Base-by-base conservation (phyloP, 1,284 basidiomycete species). In the Heterobasidion occidentale region DNA sequence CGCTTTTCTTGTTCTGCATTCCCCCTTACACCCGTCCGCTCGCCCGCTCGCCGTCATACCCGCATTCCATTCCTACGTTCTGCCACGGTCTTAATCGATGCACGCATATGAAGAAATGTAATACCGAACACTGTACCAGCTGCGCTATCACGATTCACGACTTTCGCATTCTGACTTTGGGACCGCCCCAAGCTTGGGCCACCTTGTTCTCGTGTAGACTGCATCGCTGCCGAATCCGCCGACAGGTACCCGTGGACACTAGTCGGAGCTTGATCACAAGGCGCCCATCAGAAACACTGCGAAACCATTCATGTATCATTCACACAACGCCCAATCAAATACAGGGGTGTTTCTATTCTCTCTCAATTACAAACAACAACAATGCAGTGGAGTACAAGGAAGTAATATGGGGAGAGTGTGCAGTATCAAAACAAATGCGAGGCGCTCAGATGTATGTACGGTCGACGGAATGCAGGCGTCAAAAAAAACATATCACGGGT, bases 21-120 rank as follows among this genome's bases (percentile, higher is more conserved):
- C 51, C 38, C 17, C 17, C 8, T 54, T 49, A 42, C 42, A 55
- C 20, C 27, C 36, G 15, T 52, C 17, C 33, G 15, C 38, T 55
- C 47, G 48, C 46, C 9, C 51, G 44, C 35, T 15, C 38, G 11
- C 38, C 55, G 34, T 51, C 36, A 52, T 57, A 53, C 47, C 52
- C 46, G 51, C 53, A 42, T 50, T 50, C 54, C 54, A 53, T 56
- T 17, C 49, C 36, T 56, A 48, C 46, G 36, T 35, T 35, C 35
- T 19, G 1, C 49, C 58, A 48, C 33, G 36, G 49, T 59, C 50
- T 52, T 51, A 54, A 47, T 54, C 53, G 46, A 33, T 46, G 49
- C 54, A 55, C 19, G 48, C 54, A 49, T 55, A 55, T 51, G 46
- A 55, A 15, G 49, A 55, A 50, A n/a, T 54, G 53, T 54, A 54